phyloP scores from a whole-genome alignment of 768 basidiomycete species.

The Pleurotus platypus region DNA sequence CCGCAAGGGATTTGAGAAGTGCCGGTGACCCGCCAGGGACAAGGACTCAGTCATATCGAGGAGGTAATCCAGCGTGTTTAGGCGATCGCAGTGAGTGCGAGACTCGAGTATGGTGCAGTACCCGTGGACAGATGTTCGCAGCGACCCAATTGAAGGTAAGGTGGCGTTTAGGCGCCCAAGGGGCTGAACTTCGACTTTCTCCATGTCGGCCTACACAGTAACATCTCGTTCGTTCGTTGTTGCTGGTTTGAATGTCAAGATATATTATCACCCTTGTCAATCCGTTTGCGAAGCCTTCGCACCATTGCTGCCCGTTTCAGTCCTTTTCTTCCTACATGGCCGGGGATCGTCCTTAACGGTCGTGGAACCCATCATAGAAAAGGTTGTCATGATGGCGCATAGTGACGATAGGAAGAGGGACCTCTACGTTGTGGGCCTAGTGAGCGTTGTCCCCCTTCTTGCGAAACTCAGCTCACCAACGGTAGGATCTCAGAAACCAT shows the following conservation, averaged over 20 bases:
- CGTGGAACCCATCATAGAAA: constrained; percentile 22
- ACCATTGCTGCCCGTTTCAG: constrained; percentile 22
- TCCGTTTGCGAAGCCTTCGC: neutral
- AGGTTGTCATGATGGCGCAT: constrained; percentile 19
- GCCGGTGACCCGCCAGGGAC: no score
- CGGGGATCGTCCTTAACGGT: constrained; percentile 26
- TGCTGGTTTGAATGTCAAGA: neutral
- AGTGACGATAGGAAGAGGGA: constrained; percentile 13
- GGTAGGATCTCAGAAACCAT: constrained; percentile 46
- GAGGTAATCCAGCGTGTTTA: no score
- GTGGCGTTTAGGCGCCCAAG: no score
- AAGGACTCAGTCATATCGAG: no score
- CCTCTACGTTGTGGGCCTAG: constrained; percentile 36
- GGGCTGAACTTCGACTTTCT: no score
- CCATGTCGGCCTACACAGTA: no score
- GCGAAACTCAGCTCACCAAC: neutral
- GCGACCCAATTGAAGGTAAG: no score
- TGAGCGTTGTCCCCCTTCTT: constrained; percentile 14
- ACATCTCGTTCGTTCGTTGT: neutral
- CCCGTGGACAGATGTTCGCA: no score
- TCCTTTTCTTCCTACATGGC: constrained; percentile 42
- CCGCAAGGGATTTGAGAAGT: no score
- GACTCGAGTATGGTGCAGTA: no score
- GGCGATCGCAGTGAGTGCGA: no score
- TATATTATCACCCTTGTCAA: neutral